Conservation (phyloP, 768 basidiomycete species). For the Suillus spraguei region DNA sequence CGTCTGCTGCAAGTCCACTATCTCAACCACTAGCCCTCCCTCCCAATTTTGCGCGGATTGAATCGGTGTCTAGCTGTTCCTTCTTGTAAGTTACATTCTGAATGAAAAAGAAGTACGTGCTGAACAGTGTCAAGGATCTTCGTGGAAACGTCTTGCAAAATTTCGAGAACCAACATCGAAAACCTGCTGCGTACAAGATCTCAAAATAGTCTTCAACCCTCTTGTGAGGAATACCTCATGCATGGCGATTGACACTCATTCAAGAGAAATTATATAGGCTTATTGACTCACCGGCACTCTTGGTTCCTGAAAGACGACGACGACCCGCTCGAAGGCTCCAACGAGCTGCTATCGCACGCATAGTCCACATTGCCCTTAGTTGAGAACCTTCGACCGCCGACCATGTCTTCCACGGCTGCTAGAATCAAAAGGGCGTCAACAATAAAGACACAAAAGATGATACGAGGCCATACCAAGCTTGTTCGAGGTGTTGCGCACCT, state of each 20-base stretch:
- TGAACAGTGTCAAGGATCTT: neutral
- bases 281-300: neutral
- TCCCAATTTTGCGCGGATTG: neutral
- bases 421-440: neutral
- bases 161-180: neutral
- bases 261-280: neutral
- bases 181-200: neutral
- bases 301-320: neutral
- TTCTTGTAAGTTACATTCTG: neutral
- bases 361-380: neutral
- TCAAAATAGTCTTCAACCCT: neutral
- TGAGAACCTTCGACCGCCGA: neutral
- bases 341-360: neutral
- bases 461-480: neutral
- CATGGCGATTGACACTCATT: neutral
- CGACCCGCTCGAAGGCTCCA: neutral
- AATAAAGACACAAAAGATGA: neutral
- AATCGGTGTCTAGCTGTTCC: neutral
- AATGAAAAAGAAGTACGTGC: neutral
- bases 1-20: neutral
- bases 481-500: neutral
- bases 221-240: neutral
- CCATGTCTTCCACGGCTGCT: neutral
- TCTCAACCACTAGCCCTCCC: neutral
- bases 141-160: neutral